Percentiles rank a stretch among this genome's conserved stretches.
phyloP scores from a whole-genome alignment of 495 filamentous ascomycete genomes.

The Lasiosphaeria miniovina region DNA sequence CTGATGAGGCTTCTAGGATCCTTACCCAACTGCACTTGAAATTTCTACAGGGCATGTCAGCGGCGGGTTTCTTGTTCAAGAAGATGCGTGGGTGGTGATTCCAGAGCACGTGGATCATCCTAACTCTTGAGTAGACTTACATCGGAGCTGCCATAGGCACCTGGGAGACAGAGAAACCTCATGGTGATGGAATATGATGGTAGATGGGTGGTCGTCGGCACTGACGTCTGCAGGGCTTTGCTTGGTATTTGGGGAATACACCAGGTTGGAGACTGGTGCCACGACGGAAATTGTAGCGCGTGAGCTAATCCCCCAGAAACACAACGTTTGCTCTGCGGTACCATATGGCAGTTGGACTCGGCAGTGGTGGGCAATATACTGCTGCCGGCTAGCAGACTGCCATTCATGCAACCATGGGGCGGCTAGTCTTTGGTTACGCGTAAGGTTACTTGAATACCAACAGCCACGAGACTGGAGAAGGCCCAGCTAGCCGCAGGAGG shows the following conservation, averaged over 20 bases:
- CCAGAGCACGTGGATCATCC: not conserved
- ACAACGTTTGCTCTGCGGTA: conserved; percentile 2
- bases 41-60: conserved; percentile 43
- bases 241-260: conserved; percentile 11
- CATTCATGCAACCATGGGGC: conserved; percentile 14
- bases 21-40: conserved; percentile 50
- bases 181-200: conserved; percentile 24
- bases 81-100: too few relatives aligned
- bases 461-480: not conserved
- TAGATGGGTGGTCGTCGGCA: not conserved
- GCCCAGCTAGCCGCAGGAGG: not conserved
- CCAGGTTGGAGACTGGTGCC: conserved; percentile 2
- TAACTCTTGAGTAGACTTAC: conserved; percentile 33
- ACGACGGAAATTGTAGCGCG: conserved; percentile 7
- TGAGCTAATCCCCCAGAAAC: conserved; percentile 4
- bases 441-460: conserved; percentile 1
- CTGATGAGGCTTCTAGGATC: too few relatives aligned
- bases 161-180: conserved; percentile 44
- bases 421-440: conserved; percentile 9
- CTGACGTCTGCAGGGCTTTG: conserved; percentile 2
- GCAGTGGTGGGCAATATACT: conserved; percentile 21
- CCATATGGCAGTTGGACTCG: conserved; percentile 21
- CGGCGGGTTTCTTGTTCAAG: not conserved
- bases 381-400: conserved; percentile 2
- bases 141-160: conserved; percentile 51